Percentiles rank a stretch among this genome's conserved stretches.
Evolutionary conservation across 164 flowering plant species (phyloP).

Genomic region (Nelumbo lutea): DNA sequence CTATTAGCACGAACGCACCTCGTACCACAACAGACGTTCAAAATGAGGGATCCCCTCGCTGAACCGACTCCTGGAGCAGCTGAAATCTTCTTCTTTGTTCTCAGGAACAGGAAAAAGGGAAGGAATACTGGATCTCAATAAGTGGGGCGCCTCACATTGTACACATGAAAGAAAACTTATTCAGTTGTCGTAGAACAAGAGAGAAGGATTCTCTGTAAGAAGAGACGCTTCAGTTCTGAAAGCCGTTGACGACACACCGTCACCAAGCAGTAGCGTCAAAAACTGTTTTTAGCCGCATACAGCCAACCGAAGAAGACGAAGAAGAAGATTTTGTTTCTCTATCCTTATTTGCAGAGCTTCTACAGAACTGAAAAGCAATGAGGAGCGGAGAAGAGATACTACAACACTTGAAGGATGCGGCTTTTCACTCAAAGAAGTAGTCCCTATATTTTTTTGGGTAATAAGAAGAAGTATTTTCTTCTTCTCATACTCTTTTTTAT

Average conservation of each 20-base stretch:
- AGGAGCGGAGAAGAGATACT: neutral
- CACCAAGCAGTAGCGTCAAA: neutral
- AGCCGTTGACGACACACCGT: neutral
- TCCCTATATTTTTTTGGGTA: too few relatives aligned
- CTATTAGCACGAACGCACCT: slow-evolving; percentile 16
- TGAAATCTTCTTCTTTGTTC: neutral
- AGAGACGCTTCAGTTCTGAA: neutral
- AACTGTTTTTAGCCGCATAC: neutral
- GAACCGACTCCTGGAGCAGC: neutral
- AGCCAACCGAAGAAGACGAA: neutral
- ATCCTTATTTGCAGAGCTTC: neutral
- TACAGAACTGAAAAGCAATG: neutral
- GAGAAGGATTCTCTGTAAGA: neutral
- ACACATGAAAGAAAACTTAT: too few relatives aligned
- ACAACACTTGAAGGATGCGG: neutral
- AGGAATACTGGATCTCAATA: too few relatives aligned
- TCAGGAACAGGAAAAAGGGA: too few relatives aligned
- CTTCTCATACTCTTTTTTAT: too few relatives aligned
- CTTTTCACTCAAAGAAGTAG: too few relatives aligned
- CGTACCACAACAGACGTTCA: neutral
- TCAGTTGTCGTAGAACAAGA: too few relatives aligned
- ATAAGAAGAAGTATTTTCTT: too few relatives aligned
- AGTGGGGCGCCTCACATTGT: too few relatives aligned
- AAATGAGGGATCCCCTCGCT: neutral
- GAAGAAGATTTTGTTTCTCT: neutral